Base-by-base conservation (phyloP, 345 rosid genomes). In the Eucalyptus cloeziana region DNA sequence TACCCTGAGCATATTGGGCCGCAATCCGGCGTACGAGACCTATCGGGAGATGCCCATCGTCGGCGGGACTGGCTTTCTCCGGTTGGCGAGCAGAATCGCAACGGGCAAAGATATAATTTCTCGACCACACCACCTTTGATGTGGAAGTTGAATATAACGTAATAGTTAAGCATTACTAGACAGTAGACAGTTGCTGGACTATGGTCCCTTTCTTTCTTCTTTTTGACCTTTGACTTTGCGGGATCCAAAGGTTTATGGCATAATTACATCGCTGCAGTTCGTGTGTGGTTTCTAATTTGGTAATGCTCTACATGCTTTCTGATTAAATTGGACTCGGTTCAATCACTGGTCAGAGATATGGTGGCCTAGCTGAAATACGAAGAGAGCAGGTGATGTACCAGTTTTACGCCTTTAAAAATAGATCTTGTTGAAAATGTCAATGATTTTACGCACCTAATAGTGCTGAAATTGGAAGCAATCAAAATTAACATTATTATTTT, bases 131-230 rank as follows among this genome's bases (percentile, higher is more conserved):
- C 64, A 92, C 94, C 21, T 95, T 96, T 19, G 94, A 95, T 89
- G 98, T 96, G 49, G 91, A 94, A 11, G 96, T 95, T 88, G 95
- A 92, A 71, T 97, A 94, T 88, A 97, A 97, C 86, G 95, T 95
- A 81, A 94, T 96, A 1, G 88, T 94, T 31, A 52, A 92, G 81
- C 96, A 95, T 80, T 94, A 91, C 87, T 49, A 69, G 80, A 69
- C 24, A 33, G 44, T 69, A n/a, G 69, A 60, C 69, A 60, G 0
- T 27, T 27, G 11, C 12, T 25, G 67, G 67, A 60, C 67, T 60
- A n/a, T 5, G 3, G 67, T 60, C n/a, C 67, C 3, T 60, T 60
- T 25, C 67, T 25, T 5, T 4, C 17, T 67, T 30, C 11, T 69
- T 69, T 31, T 31, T 33, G 24, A 31, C 80, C 43, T 33, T 69